Conservation (phyloP, 1,284 basidiomycete species). For the Boletus albobrunnescens region DNA sequence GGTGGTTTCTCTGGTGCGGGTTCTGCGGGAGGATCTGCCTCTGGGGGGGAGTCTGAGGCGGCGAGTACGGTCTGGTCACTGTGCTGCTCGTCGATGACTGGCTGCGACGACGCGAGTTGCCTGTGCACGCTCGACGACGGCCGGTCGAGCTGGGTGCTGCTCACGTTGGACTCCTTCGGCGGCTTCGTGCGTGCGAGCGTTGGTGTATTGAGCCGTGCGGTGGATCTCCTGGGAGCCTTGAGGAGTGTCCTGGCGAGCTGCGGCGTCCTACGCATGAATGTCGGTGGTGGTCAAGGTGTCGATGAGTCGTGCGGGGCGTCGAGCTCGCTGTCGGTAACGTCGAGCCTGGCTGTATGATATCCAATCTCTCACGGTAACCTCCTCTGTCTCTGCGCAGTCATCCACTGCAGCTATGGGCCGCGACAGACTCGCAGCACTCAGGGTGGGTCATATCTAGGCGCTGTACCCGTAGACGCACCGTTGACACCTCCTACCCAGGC, state of each 20-base stretch:
- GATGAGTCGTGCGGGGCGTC: background rate
- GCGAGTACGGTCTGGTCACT: constrained; percentile 7
- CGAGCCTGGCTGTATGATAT: background rate
- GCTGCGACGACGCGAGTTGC: constrained; percentile 35
- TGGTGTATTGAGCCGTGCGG: constrained; percentile 1
- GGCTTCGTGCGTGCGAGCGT: constrained; percentile 25
- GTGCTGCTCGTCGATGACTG: constrained; percentile 18
- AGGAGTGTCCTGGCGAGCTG: constrained; percentile 23
- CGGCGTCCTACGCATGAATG: constrained; percentile 24
- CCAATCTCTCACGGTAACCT: constrained; percentile 19
- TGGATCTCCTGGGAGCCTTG: constrained; percentile 10
- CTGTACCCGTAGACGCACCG: background rate
- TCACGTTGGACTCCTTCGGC: constrained; percentile 19
- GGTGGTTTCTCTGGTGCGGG: constrained; percentile 35
- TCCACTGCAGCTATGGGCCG: constrained; percentile 21
- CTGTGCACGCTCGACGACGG: constrained; percentile 32
- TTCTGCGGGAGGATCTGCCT: constrained; percentile 24
- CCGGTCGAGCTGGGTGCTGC: constrained; percentile 17
- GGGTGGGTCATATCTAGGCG: constrained; percentile 14
- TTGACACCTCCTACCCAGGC: constrained; percentile 20
- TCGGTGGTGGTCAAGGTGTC: background rate
- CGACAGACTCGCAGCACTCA: constrained; percentile 34
- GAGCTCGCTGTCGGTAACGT: constrained; percentile 10
- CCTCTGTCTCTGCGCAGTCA: background rate
- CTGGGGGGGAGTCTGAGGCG: constrained; percentile 23